Evolutionary conservation across 2,329 filamentous ascomycete species (phyloP), one percentile per base, ranked within the genome.

Genomic region (Massarina eburnea): DNA sequence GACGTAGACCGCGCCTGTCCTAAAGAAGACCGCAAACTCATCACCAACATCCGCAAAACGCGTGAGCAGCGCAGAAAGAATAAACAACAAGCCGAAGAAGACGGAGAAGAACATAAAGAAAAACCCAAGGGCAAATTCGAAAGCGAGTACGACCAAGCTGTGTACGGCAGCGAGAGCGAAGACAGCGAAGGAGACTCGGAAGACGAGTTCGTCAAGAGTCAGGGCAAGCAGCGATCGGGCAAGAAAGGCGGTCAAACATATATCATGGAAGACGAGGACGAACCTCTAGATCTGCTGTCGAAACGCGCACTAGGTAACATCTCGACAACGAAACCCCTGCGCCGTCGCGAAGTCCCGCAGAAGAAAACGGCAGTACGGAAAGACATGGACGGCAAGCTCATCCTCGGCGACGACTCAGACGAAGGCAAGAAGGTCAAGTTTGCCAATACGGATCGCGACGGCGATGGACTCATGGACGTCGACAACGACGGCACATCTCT

Each of bases 91-190:
- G 79, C 75, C 7, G 80, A 76, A 8, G 86, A 80, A 7, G 83
- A 81, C 3, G 79, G 77, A 0, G 79, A 77, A 1, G 75, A 56
- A 14, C 51, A 54, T 6, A 43, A 54, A 10, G 59, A 70, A 65
- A 76, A 52, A 48, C 58, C 73, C 45, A 79, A 80, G 66, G 75
- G 81, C 61, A 83, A 84, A 48, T 96, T 95, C 66, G 90, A 91
- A 71, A 95, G 88, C 71, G 92, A 95, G 64, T 96, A 94, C 70
- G 92, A 97, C 68, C 88, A 95, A 71, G 91, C 92, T n/a, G 82
- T 99, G 26, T 96, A 96, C 66, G 91, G 90, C 66, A 66, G 60
- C 44, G 72, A 72, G 10, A 85, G 78, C 39, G 78, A 74, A 40
- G 82, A 77, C 6, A 82, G 79, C 1, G 84, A 82, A 46, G 63